Conservation (phyloP, 192 early-diverging fungal genomes). For the Linnemannia exigua region DNA sequence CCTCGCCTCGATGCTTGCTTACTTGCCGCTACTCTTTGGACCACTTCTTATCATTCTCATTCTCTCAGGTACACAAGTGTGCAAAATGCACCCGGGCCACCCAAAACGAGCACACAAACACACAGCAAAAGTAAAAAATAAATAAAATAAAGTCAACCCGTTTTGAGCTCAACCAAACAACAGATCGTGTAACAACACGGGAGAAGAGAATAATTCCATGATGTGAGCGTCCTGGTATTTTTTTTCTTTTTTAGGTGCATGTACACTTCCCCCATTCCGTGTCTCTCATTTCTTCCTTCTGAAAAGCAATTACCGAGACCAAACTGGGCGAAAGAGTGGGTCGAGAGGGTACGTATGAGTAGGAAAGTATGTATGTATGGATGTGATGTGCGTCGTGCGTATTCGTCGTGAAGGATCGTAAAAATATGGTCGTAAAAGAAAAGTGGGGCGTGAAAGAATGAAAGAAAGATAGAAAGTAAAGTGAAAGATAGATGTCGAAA, state of each 20-base stretch:
- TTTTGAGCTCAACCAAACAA: not conserved
- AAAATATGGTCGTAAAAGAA: constrained; percentile 1
- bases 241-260: too few relatives aligned
- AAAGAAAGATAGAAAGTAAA: not conserved
- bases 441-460: not conserved
- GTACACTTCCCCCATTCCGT: not conserved
- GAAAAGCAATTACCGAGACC: not conserved
- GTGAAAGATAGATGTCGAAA: too few relatives aligned
- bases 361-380: not conserved
- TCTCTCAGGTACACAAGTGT: not conserved
- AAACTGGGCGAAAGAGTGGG: not conserved
- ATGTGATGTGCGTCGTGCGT: not conserved
- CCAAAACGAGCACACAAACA: not conserved
- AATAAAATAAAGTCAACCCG: too few relatives aligned
- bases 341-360: too few relatives aligned
- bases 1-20: not conserved
- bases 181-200: not conserved
- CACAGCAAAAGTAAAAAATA: not conserved
- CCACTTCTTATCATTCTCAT: too few relatives aligned
- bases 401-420: not conserved
- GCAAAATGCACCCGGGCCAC: not conserved
- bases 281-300: not conserved
- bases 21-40: too few relatives aligned
- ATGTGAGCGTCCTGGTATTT: too few relatives aligned
- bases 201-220: not conserved